These are phyloP conservation scores for Coffea humblotiana DNA, from an alignment of 305 asterid species.

Conservation along the genomic window DNA sequence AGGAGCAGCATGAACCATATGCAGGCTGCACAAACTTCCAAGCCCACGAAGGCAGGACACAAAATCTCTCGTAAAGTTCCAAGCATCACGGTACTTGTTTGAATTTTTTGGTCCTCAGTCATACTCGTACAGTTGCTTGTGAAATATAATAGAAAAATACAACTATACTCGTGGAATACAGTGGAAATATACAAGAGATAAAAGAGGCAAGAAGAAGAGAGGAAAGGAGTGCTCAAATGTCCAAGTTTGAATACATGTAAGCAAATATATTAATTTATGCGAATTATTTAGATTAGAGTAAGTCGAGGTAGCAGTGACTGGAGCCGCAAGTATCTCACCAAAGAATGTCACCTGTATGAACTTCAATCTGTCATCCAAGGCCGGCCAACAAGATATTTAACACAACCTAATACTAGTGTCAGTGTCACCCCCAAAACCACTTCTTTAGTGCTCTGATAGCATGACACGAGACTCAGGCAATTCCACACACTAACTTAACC, in stretches of 20 bases:
- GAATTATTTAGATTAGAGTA: background rate
- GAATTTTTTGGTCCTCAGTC: too few relatives aligned
- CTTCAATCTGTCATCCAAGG: background rate
- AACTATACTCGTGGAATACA: too few relatives aligned
- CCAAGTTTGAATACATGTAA: background rate
- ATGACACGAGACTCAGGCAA: background rate
- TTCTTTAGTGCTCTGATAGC: background rate
- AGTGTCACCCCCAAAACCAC: background rate
- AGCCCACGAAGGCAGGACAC: background rate
- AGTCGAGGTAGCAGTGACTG: background rate
- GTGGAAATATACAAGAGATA: background rate
- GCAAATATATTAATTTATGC: background rate
- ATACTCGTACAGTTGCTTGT: background rate
- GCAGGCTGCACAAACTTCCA: slow-evolving; percentile 10
- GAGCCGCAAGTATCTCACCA: background rate
- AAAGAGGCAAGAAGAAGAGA: background rate
- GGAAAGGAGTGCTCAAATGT: background rate
- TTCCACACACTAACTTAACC: background rate
- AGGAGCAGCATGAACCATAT: background rate
- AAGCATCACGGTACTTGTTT: background rate
- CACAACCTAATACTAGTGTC: background rate
- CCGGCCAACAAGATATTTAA: background rate
- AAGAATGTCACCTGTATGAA: background rate
- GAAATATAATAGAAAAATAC: background rate
- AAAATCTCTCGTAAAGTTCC: background rate